Evolutionary conservation across 208 protist genomes (phyloP).

Genomic region (Wallacemonas sp.): DNA sequence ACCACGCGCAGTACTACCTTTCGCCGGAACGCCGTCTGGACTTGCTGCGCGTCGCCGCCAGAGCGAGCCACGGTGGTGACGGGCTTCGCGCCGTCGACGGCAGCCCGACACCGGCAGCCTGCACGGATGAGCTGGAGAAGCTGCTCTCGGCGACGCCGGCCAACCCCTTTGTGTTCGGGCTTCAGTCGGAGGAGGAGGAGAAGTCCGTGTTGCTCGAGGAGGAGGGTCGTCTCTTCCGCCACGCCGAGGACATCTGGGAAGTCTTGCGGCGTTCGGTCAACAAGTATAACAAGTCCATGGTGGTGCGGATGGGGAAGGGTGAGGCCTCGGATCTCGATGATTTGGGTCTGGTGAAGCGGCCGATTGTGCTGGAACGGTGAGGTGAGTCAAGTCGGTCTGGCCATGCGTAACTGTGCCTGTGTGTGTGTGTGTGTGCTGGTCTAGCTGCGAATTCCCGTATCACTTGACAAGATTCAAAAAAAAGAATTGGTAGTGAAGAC

Average conservation of each 20-base stretch:
- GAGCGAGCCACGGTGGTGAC: too few relatives aligned
- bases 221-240: conserved; percentile 23
- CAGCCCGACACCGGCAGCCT: background rate
- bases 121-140: background rate
- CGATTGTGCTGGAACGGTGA: conserved; percentile 8
- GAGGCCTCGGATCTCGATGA: conserved; percentile 11
- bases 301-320: conserved; percentile 11
- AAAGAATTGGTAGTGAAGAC: too few relatives aligned
- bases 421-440: background rate
- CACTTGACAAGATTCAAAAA: too few relatives aligned
- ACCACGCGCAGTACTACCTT: conserved; percentile 26
- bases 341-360: background rate
- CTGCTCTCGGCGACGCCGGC: background rate
- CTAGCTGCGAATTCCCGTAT: background rate
- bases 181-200: conserved; percentile 37
- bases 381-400: too few relatives aligned
- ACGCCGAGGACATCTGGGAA: conserved; percentile 40
- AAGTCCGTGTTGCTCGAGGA: conserved; percentile 23
- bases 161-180: conserved; percentile 26
- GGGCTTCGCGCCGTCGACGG: too few relatives aligned
- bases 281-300: conserved; percentile 31
- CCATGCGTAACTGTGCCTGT: too few relatives aligned
- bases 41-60: background rate
- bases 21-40: background rate
- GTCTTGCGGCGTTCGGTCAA: conserved; percentile 36